Conservation (phyloP, 371 early-diverging fungal species). For the Actinomucor elegans region DNA sequence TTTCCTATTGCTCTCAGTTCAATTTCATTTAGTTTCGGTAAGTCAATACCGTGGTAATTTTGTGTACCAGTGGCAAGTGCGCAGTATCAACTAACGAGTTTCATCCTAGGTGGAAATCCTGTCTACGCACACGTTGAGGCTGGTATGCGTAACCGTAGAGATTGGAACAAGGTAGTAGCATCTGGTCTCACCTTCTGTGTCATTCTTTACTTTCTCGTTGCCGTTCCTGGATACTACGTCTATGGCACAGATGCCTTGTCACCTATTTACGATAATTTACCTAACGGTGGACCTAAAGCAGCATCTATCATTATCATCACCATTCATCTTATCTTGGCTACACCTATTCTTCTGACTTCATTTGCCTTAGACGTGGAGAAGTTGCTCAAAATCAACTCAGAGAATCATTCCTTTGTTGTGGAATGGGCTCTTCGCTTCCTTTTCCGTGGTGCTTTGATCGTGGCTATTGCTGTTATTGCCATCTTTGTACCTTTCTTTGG, state of each 20-base stretch:
- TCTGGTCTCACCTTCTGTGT: conserved; percentile 71
- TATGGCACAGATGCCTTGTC: conserved; percentile 75
- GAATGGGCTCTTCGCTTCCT: conserved; percentile 44
- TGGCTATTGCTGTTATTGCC: conserved; percentile 50
- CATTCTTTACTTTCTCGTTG: conserved; percentile 73
- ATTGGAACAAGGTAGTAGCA: conserved; percentile 73
- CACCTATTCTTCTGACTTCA: conserved; percentile 80
- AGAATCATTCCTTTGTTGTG: conserved; percentile 23
- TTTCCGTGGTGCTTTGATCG: conserved; percentile 46
- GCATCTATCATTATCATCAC: conserved; percentile 79
- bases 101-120: conserved; percentile 24
- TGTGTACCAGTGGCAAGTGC: no score
- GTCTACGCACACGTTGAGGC: conserved; percentile 71
- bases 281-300: conserved; percentile 58
- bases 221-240: conserved; percentile 78
- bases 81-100: no score
- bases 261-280: conserved; percentile 76
- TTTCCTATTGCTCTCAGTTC: conserved; percentile 66
- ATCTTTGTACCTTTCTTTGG: conserved; percentile 68
- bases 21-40: conserved; percentile 61
- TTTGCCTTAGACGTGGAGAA: conserved; percentile 75
- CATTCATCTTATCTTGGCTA: conserved; percentile 78
- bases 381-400: conserved; percentile 37
- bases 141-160: conserved; percentile 75
- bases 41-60: conserved; percentile 20